Evolutionary conservation across 1,139 yeast species (phyloP).

Genomic region (Geotrichum cucujoidarum): DNA sequence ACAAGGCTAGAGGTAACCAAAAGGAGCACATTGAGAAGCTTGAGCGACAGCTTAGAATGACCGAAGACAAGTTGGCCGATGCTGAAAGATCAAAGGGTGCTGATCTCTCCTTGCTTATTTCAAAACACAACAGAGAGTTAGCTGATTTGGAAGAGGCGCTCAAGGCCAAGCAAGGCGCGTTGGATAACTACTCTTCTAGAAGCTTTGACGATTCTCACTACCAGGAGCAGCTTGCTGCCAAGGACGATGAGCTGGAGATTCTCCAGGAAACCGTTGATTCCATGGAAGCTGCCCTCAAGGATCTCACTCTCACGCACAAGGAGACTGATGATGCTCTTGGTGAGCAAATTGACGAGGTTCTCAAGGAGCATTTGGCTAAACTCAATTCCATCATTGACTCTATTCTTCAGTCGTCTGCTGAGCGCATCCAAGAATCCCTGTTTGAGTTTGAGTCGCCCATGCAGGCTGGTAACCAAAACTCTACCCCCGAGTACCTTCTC

Average conservation of each 20-base stretch:
- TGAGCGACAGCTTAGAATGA: constrained; percentile 60
- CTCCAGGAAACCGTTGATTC: constrained; percentile 56
- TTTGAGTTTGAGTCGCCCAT: constrained; percentile 72
- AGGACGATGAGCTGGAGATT: constrained; percentile 75
- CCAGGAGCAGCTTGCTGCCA: constrained; percentile 52
- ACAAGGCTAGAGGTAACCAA: constrained; percentile 61
- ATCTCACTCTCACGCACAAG: constrained; percentile 43
- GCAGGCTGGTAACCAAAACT: constrained; percentile 77
- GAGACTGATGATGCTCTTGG: constrained; percentile 49
- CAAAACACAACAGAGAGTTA: constrained; percentile 53
- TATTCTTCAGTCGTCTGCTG: constrained; percentile 62
- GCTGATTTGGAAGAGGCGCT: constrained; percentile 38
- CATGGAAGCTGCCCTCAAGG: constrained; percentile 67
- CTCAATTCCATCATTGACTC: constrained; percentile 64
- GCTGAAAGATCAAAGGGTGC: constrained; percentile 64
- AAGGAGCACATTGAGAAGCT: constrained; percentile 64
- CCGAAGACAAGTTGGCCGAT: constrained; percentile 56
- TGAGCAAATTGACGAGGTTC: constrained; percentile 54
- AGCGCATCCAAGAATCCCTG: constrained; percentile 66
- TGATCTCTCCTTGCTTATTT: constrained; percentile 56
- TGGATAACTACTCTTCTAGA: constrained; percentile 30
- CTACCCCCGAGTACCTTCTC: constrained; percentile 67
- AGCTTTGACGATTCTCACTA: constrained; percentile 36
- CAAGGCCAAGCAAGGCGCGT: constrained; percentile 36
- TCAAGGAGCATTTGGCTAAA: constrained; percentile 47